These are phyloP conservation scores for Aeschynomene evenia DNA, from an alignment of 306 rosid species.

Conservation along the genomic window DNA sequence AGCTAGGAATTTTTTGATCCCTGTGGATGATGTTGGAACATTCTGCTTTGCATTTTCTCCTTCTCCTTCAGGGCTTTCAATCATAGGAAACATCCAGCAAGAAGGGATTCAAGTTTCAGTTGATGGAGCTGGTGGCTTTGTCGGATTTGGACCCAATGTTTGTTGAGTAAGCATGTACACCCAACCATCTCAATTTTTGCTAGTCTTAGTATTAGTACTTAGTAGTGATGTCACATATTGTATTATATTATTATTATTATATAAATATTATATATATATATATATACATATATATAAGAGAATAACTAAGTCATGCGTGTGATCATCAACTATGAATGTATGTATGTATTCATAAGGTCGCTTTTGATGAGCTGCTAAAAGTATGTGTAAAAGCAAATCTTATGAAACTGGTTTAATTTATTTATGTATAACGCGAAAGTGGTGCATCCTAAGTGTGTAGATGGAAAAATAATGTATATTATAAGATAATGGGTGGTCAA, in stretches of 20 bases:
- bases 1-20: slow-evolving; percentile 78
- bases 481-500: slow-evolving; percentile 33
- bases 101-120: slow-evolving; percentile 88
- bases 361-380: slow-evolving; percentile 31
- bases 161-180: slow-evolving; percentile 46
- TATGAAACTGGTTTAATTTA: slow-evolving; percentile 16
- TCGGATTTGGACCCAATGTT: slow-evolving; percentile 89
- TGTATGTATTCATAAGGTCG: slow-evolving; percentile 8
- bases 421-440: slow-evolving; percentile 23
- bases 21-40: slow-evolving; percentile 73
- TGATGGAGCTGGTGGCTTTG: slow-evolving; percentile 84
- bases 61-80: slow-evolving; percentile 59
- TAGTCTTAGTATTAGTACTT: slow-evolving; percentile 24
- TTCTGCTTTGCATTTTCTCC: slow-evolving; percentile 92
- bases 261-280: background rate
- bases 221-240: slow-evolving; percentile 28
- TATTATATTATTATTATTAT: slow-evolving; percentile 11
- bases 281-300: background rate
- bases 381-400: slow-evolving; percentile 24
- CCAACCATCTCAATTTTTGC: slow-evolving; percentile 30
- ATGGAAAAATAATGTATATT: background rate
- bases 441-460: background rate
- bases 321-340: slow-evolving; percentile 4
- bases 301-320: slow-evolving; percentile 14
- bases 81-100: slow-evolving; percentile 94